Evolutionary conservation across 2,329 filamentous ascomycete species (phyloP).

Genomic region (Penicillium brasilianum): DNA sequence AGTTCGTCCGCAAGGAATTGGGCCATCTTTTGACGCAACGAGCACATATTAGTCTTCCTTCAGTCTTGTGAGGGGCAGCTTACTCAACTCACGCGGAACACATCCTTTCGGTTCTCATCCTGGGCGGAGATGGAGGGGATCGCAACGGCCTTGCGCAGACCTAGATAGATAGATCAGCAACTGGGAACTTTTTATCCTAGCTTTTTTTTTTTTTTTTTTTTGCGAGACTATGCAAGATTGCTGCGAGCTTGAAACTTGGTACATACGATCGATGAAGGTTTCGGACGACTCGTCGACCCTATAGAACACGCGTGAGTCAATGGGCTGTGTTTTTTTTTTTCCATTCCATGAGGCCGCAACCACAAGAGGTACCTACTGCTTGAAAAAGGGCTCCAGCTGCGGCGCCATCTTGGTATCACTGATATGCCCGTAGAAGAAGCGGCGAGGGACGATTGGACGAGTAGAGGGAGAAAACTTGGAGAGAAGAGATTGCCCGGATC

Average conservation of each 20-base stretch:
- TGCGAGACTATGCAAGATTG: neutral
- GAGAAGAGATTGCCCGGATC: slow-evolving; percentile 24
- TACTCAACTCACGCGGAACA: slow-evolving; percentile 68
- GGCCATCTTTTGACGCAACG: slow-evolving; percentile 68
- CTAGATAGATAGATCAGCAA: slow-evolving; percentile 33
- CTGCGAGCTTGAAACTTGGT: slow-evolving; percentile 2
- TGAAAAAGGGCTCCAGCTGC: slow-evolving; percentile 88
- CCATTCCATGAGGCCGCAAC: neutral
- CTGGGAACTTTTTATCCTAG: slow-evolving; percentile 10
- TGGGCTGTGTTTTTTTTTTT: neutral
- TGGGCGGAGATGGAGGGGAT: slow-evolving; percentile 96
- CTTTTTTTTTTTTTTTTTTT: neutral
- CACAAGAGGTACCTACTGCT: slow-evolving; percentile 61
- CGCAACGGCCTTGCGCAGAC: slow-evolving; percentile 84
- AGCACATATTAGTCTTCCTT: slow-evolving; percentile 2
- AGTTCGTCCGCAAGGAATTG: slow-evolving; percentile 86
- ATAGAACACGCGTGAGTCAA: slow-evolving; percentile 10
- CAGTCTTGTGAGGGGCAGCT: neutral
- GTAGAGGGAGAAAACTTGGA: slow-evolving; percentile 22
- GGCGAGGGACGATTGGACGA: slow-evolving; percentile 30
- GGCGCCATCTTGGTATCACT: slow-evolving; percentile 76
- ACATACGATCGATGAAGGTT: slow-evolving; percentile 79
- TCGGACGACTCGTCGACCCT: slow-evolving; percentile 76
- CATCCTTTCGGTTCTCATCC: slow-evolving; percentile 84
- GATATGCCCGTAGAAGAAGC: slow-evolving; percentile 53